phyloP scores from a whole-genome alignment of 768 basidiomycete species.

The Candolleomyces efflorescens region DNA sequence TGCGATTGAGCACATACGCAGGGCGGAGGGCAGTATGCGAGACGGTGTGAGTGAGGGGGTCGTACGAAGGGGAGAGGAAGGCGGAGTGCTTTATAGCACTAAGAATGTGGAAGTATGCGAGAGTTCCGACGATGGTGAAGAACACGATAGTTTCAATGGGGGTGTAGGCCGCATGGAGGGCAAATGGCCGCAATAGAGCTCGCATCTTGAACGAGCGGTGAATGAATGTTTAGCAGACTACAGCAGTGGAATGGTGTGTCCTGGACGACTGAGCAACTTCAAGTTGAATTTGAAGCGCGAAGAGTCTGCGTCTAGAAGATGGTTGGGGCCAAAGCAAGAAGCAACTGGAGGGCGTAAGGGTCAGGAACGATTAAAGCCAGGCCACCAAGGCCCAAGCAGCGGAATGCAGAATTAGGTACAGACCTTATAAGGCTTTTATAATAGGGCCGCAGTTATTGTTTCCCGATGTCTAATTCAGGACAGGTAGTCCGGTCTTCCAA shows the following conservation, averaged over 20 bases:
- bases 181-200: conserved; percentile 61
- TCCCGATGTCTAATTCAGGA: too few species aligned
- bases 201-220: conserved; percentile 34
- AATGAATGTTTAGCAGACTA: background rate
- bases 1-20: conserved; percentile 48
- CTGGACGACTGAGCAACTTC: background rate
- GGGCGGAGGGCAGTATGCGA: conserved; percentile 38
- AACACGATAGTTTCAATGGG: conserved; percentile 90
- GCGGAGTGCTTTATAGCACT: conserved; percentile 86
- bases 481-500: too few species aligned
- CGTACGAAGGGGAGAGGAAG: conserved; percentile 55
- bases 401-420: too few species aligned
- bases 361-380: background rate
- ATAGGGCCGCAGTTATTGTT: too few species aligned
- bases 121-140: conserved; percentile 84
- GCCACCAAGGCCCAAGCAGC: too few species aligned
- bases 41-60: conserved; percentile 12
- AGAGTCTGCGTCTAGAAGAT: background rate
- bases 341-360: background rate
- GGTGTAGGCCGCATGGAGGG: conserved; percentile 65
- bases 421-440: too few species aligned
- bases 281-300: conserved; percentile 2
- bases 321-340: background rate
- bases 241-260: background rate
- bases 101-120: conserved; percentile 93